Conservation (phyloP, 2,329 filamentous ascomycete genomes). For the Bipolaris victoriae region DNA sequence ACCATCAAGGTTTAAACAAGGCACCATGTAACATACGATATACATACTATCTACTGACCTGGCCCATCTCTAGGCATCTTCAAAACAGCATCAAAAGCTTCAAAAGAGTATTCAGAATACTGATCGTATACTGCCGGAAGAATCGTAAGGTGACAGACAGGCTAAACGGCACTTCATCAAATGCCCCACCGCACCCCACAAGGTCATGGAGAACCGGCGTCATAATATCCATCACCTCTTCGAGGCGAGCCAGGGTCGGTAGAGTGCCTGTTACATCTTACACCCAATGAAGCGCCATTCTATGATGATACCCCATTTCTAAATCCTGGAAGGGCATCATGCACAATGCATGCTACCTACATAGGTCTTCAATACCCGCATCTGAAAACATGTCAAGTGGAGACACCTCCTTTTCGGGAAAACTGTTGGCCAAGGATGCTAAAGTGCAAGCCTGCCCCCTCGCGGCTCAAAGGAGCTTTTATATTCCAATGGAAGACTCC, state of each 20-base stretch:
- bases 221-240: constrained; percentile 25
- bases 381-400: constrained; percentile 17
- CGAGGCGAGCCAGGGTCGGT: constrained; percentile 16
- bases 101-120: constrained; percentile 5
- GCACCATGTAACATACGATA: not conserved
- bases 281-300: constrained; percentile 15
- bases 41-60: not conserved
- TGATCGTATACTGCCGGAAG: constrained; percentile 28
- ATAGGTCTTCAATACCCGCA: constrained; percentile 15
- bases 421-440: constrained; percentile 23
- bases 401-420: constrained; percentile 12
- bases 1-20: not conserved
- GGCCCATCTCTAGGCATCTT: not conserved
- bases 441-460: constrained; percentile 22
- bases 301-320: constrained; percentile 1
- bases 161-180: constrained; percentile 38
- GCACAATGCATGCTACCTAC: constrained; percentile 8
- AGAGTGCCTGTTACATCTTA: constrained; percentile 13
- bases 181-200: constrained; percentile 39
- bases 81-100: not conserved
- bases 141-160: constrained; percentile 29
- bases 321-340: not conserved
- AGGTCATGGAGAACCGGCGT: constrained; percentile 24
- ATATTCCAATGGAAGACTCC: constrained; percentile 16
- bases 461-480: constrained; percentile 36